These are phyloP conservation scores for Aspergillus floridensis DNA, from an alignment of 2,329 filamentous ascomycete species.

Conservation along the genomic window DNA sequence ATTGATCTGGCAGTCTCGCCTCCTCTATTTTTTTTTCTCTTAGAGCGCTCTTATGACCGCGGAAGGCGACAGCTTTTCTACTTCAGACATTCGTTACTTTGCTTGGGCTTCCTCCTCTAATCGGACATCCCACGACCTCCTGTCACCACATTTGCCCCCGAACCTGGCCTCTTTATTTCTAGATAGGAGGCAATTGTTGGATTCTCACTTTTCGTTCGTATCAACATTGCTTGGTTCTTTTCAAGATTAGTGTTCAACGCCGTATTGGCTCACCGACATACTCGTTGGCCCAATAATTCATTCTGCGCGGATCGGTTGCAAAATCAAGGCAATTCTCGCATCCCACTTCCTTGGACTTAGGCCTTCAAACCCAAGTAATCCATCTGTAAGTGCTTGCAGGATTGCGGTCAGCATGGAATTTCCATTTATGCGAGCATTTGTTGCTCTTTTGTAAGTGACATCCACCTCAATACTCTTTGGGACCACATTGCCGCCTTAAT, in stretches of 20 bases:
- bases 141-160: constrained; percentile 16
- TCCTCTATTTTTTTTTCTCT: constrained; percentile 11
- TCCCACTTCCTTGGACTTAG: not conserved
- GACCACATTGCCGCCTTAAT: not conserved
- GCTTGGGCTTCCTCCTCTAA: constrained; percentile 12
- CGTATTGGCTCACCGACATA: not conserved
- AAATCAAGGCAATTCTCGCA: not conserved
- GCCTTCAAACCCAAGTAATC: not conserved
- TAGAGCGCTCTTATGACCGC: constrained; percentile 7
- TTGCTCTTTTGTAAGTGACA: constrained; percentile 42
- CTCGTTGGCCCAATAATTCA: not conserved
- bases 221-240: not conserved
- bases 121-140: constrained; percentile 15
- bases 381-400: not conserved
- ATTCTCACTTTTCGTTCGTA: constrained; percentile 11
- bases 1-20: constrained; percentile 13
- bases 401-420: constrained; percentile 33
- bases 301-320: not conserved
- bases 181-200: constrained; percentile 21
- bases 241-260: not conserved
- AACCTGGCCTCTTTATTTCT: constrained; percentile 13
- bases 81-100: constrained; percentile 27
- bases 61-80: constrained; percentile 8
- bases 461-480: constrained; percentile 3
- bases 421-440: constrained; percentile 40